Percentiles rank a stretch among this genome's conserved stretches.
Evolutionary conservation across 2,329 filamentous ascomycete genomes (phyloP).

Genomic region (Arthrobotrys megalospora): DNA sequence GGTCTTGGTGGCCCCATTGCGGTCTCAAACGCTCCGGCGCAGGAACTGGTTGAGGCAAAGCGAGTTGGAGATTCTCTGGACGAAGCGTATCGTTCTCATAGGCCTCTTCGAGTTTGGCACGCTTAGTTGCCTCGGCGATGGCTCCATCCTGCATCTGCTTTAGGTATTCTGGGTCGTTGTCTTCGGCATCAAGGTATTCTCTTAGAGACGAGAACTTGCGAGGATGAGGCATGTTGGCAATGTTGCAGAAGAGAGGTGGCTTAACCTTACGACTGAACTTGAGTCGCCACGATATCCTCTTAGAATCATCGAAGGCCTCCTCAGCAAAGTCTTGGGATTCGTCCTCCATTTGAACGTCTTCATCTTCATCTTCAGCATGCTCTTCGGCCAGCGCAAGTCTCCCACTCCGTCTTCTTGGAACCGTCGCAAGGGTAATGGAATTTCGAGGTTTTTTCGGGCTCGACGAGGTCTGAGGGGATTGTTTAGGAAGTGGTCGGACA

Average conservation of each 20-base stretch:
- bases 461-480: conserved; percentile 24
- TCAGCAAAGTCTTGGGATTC: conserved; percentile 73
- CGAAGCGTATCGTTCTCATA: conserved; percentile 82
- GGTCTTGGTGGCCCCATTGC: conserved; percentile 90
- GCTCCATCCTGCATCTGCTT: conserved; percentile 76
- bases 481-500: conserved; percentile 18
- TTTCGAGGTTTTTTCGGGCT: conserved; percentile 20
- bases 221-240: conserved; percentile 45
- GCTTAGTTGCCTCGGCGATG: conserved; percentile 77
- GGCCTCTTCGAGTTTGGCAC: conserved; percentile 80
- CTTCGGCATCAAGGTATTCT: conserved; percentile 62
- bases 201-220: conserved; percentile 50
- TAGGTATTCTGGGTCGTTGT: conserved; percentile 69
- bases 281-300: conserved; percentile 62
- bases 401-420: conserved; percentile 46
- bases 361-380: conserved; percentile 32
- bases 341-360: conserved; percentile 63
- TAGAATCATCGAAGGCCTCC: conserved; percentile 70
- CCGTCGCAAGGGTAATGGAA: conserved; percentile 22
- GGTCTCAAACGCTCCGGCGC: conserved; percentile 79
- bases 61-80: conserved; percentile 78
- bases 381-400: conserved; percentile 37
- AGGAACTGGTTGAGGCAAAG: conserved; percentile 73
- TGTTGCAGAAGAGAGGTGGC: conserved; percentile 54
- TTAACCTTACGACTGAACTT: conserved; percentile 62